Base-by-base conservation (phyloP, 2,329 filamentous ascomycete species). In the Fusarium fujikuroi region DNA sequence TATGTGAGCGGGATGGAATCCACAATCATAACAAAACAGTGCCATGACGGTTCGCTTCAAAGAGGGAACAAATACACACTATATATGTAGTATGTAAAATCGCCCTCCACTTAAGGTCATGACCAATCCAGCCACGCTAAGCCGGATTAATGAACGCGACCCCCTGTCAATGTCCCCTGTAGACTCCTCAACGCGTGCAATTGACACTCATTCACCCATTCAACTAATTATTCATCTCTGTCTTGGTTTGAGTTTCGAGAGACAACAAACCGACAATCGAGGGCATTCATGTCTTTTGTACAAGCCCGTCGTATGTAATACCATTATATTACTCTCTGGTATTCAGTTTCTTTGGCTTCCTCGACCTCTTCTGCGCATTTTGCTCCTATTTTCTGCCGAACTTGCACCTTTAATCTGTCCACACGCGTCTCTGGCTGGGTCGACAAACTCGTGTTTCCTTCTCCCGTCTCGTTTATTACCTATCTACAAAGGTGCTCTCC, bases 121-220 rank as follows among this genome's bases (percentile, higher is more conserved):
- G 23, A 58, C 50, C 50, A 64, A 65, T 70, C 21, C 25, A 39
- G 47, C 40, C 11, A 39, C 72, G 62, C 72, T 75, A 75, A 70
- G 37, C 69, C 59, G 25, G 37, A 66, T 56, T 63, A 53, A 70
- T 64, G 37, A 70, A 62, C 72, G 72, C 69, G 72, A 63, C 19
- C 61, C 72, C 72, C 69, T 73, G 69, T 75, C 65, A 64, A 59
- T 36, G 23, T 64, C 65, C 72, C 71, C 72, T 75, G 69, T 49
- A 67, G 58, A 56, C 60, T 73, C 72, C 69, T 75, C 72, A 72
- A 75, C 69, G 72, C 72, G 72, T 60, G 50, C 52, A 63, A 67
- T 66, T 72, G 58, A 60, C 61, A 68, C 40, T 75, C 60, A 66
- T 63, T 73, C 66, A 75, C 42, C 60, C 60, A 73, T 62, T 69